Base-by-base conservation (phyloP, 2,329 filamentous ascomycete genomes). In the Proliferodiscus dingleyae region DNA sequence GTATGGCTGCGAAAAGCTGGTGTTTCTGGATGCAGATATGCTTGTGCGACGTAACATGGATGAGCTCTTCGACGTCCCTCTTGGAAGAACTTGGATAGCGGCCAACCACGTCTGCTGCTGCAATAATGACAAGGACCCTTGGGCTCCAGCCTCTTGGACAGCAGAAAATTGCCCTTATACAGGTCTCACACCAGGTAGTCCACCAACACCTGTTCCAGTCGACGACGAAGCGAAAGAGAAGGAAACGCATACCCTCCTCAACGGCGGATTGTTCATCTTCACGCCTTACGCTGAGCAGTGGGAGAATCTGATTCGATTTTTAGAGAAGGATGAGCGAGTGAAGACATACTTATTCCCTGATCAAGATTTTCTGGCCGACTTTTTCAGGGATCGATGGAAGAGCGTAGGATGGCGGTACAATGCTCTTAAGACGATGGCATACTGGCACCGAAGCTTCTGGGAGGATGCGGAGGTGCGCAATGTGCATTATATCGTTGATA, bases 11-110 rank as follows among this genome's bases (percentile, higher is more conserved):
- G 73, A 81, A 23, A 78, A 87, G 37, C 77, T 94, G 24, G 83
- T 91, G 22, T 85, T 87, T 66, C 74, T 95, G 38, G 89, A 95
- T 68, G 84, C 83, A 56, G 89, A 95, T 69, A 94, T 94, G 87
- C 70, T 94, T 29, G 80, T 88, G 5, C 68, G 83, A 50, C 73
- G 73, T 56, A 91, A 93, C 67, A 93, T 94, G 85, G 89, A 94
- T 64, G 88, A 93, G 68, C 71, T 94, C 49, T 93, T 94, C 84
- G 78, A 86, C 8, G 55, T 93, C 16, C 66, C 75, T 44, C 74
- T 93, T 33, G 84, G 89, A 13, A 32, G 36, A 18, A 71, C 78
- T 32, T 84, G 93, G 37, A 89, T 94, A 64, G 88, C 87, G 4
- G 87, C 87, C 4, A 80, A 80, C 56, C 86, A 90, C 66, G 87